Conservation (phyloP, 2,329 filamentous ascomycete genomes). For the Acephala macrosclerotiorum region DNA sequence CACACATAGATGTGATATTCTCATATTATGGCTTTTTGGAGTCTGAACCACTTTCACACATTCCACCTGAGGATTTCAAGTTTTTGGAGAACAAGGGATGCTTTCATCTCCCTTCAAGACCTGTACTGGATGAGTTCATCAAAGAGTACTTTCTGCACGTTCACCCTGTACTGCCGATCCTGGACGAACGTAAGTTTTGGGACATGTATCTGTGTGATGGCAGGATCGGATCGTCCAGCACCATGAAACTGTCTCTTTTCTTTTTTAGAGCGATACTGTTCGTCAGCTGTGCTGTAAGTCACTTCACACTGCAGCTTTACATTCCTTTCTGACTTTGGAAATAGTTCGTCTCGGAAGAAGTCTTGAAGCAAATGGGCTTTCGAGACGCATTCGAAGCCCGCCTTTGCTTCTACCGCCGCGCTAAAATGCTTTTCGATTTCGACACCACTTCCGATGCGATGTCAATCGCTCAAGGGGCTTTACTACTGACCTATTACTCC, state of each 20-base stretch:
- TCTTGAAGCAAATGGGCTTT: conserved; percentile 46
- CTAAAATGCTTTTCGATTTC: conserved; percentile 49
- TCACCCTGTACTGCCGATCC: conserved; percentile 53
- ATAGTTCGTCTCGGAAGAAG: conserved; percentile 21
- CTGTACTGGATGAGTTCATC: conserved; percentile 58
- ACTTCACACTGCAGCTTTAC: too few species aligned
- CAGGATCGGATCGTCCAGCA: background rate
- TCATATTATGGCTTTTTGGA: conserved; percentile 20
- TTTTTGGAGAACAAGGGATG: conserved; percentile 27
- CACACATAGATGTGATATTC: conserved; percentile 14
- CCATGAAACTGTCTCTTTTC: conserved; percentile 49
- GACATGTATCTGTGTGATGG: conserved; percentile 49
- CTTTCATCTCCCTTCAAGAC: conserved; percentile 52
- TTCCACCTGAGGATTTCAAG: conserved; percentile 25
- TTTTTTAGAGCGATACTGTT: conserved; percentile 56
- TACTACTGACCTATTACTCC: conserved; percentile 25
- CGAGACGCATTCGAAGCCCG: conserved; percentile 52
- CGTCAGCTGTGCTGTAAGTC: conserved; percentile 47
- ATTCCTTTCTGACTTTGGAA: background rate
- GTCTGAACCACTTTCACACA: conserved; percentile 21
- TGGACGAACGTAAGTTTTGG: conserved; percentile 58
- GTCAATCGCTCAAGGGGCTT: conserved; percentile 43
- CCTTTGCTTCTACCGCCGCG: conserved; percentile 52
- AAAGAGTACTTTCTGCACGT: conserved; percentile 56
- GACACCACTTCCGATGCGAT: conserved; percentile 38